phyloP scores from a whole-genome alignment of 495 filamentous ascomycete genomes.

The Bacidia gigantensis region DNA sequence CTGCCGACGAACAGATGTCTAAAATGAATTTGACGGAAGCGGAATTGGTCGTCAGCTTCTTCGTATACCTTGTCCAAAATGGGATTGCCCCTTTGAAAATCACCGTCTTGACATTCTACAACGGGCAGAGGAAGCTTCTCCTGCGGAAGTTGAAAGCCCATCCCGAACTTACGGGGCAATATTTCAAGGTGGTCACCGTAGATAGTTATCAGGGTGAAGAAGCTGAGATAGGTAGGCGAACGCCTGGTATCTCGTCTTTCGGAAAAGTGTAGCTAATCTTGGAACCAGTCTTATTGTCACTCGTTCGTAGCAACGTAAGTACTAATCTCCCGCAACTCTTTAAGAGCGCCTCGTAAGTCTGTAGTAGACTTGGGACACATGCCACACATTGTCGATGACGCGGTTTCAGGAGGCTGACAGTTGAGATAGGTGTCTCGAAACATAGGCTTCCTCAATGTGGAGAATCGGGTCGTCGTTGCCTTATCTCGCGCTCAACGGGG shows the following conservation, averaged over 20 bases:
- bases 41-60: conserved; percentile 61
- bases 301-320: conserved; percentile 56
- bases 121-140: conserved; percentile 63
- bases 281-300: conserved; percentile 68
- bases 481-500: conserved; percentile 75
- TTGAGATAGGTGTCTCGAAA: conserved; percentile 15
- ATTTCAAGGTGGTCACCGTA: conserved; percentile 65
- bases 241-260: too few species aligned
- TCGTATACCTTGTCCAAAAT: conserved; percentile 57
- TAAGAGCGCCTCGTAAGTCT: not conserved
- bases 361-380: not conserved
- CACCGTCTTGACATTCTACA: conserved; percentile 84
- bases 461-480: conserved; percentile 77
- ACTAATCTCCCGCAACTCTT: not conserved
- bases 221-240: conserved; percentile 76
- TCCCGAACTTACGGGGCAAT: conserved; percentile 30
- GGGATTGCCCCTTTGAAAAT: conserved; percentile 46
- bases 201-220: conserved; percentile 95
- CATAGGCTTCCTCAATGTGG: conserved; percentile 59
- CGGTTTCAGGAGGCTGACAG: too few species aligned
- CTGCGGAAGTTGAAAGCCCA: conserved; percentile 37
- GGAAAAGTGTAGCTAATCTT: too few species aligned
- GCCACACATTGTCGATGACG: too few species aligned
- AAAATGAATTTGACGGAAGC: conserved; percentile 63
- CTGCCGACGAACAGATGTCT: conserved; percentile 48